phyloP scores from a whole-genome alignment of 306 rosid genomes.

The Fagus crenata region DNA sequence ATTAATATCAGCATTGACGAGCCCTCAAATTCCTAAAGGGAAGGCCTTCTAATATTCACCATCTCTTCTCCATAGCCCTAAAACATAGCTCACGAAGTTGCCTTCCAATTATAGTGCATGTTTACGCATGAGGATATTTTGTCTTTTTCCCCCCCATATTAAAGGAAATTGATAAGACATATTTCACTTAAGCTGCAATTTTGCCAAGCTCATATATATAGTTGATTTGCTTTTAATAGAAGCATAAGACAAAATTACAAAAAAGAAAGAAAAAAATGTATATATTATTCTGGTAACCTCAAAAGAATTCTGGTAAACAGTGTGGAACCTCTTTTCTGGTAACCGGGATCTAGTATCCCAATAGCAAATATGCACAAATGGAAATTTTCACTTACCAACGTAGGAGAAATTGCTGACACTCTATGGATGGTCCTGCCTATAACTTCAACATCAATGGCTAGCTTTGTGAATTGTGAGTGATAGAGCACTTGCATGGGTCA shows the following conservation, averaged over 20 bases:
- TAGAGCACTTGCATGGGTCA: neutral
- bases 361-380: neutral
- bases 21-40: neutral
- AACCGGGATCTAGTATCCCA: too few relatives aligned
- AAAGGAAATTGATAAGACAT: neutral
- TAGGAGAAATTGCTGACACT: neutral
- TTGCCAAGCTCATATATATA: neutral
- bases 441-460: too few relatives aligned
- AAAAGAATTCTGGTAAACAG: neutral
- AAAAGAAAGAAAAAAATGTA: too few relatives aligned
- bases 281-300: too few relatives aligned
- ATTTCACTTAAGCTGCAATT: neutral
- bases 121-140: neutral
- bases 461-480: neutral
- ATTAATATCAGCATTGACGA: neutral
- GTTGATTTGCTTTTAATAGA: neutral
- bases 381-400: neutral
- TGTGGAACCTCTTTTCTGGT: neutral
- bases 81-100: neutral
- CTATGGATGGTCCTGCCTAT: neutral
- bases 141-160: neutral
- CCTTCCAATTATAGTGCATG: neutral
- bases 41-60: too few relatives aligned
- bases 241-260: too few relatives aligned
- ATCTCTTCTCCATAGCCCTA: too few relatives aligned